phyloP scores from a whole-genome alignment of 768 basidiomycete genomes.

The Suillus bovinus region DNA sequence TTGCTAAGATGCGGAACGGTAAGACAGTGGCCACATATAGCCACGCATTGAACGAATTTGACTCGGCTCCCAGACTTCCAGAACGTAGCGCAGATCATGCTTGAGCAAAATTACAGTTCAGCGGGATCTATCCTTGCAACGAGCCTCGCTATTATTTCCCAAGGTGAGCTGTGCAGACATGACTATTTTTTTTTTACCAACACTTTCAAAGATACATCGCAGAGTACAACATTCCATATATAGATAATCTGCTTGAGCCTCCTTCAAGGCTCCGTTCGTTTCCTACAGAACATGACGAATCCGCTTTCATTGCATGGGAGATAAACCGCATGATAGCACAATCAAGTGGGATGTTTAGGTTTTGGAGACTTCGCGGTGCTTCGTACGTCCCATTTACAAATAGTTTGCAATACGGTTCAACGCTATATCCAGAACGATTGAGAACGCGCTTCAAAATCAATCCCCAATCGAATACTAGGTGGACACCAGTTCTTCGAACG shows the following conservation, averaged over 20 bases:
- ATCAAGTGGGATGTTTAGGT: slow-evolving; percentile 65
- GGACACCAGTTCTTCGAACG: slow-evolving; percentile 90
- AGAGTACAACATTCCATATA: slow-evolving; percentile 74
- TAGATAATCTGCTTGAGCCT: slow-evolving; percentile 63
- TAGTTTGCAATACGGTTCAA: slow-evolving; percentile 70
- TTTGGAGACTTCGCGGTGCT: slow-evolving; percentile 85
- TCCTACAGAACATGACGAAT: slow-evolving; percentile 60
- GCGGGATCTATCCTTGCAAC: slow-evolving; percentile 73
- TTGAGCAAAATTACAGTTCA: slow-evolving; percentile 88
- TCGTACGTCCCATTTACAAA: slow-evolving; percentile 43
- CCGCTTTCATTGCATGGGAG: slow-evolving; percentile 69
- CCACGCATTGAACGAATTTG: not conserved
- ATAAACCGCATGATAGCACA: slow-evolving; percentile 76
- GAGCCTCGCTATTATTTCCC: slow-evolving; percentile 76
- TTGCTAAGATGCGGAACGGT: slow-evolving; percentile 72
- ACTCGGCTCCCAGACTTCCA: slow-evolving; percentile 54
- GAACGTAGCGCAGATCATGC: slow-evolving; percentile 61
- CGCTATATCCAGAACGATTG: slow-evolving; percentile 72
- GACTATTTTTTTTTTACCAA: too few species aligned
- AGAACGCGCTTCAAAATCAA: too few species aligned
- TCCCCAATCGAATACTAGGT: slow-evolving; percentile 73
- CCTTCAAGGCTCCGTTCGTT: slow-evolving; percentile 58
- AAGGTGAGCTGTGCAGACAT: slow-evolving; percentile 50
- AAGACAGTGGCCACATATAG: not conserved
- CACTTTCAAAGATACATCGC: slow-evolving; percentile 56